phyloP scores from a whole-genome alignment of 2,329 filamentous ascomycete genomes.

The Teratosphaeria destructans region DNA sequence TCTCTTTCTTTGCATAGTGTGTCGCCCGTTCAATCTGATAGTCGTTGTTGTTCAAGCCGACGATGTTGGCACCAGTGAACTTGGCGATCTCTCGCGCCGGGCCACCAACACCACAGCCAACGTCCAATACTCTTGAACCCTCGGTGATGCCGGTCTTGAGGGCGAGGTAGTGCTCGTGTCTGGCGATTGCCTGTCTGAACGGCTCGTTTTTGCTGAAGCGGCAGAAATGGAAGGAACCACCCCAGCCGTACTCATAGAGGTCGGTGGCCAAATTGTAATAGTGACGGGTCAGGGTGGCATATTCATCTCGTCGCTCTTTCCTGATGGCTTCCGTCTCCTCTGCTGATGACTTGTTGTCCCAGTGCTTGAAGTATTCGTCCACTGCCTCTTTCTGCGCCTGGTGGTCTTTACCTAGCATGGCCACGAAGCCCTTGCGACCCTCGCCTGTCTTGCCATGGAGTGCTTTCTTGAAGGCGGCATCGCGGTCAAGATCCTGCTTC shows the following conservation, averaged over 20 bases:
- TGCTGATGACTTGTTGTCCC: slow-evolving; percentile 71
- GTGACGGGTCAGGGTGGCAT: slow-evolving; percentile 88
- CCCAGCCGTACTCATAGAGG: slow-evolving; percentile 76
- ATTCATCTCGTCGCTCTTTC: slow-evolving; percentile 68
- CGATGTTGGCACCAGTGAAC: slow-evolving; percentile 81
- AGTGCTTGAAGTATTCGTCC: slow-evolving; percentile 93
- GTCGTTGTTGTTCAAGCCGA: slow-evolving; percentile 96
- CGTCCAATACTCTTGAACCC: slow-evolving; percentile 83
- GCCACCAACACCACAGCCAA: slow-evolving; percentile 93
- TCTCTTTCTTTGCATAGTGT: slow-evolving; percentile 71
- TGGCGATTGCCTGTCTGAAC: slow-evolving; percentile 84
- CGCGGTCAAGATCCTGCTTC: slow-evolving; percentile 27
- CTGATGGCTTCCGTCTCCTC: slow-evolving; percentile 76
- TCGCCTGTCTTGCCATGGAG: slow-evolving; percentile 62
- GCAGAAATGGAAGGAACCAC: slow-evolving; percentile 94
- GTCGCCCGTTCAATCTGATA: slow-evolving; percentile 97
- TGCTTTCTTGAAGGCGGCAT: slow-evolving; percentile 74
- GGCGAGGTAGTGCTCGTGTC: slow-evolving; percentile 96
- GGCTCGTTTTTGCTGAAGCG: slow-evolving; percentile 78
- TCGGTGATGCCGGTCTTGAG: slow-evolving; percentile 77
- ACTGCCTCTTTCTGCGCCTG: slow-evolving; percentile 69
- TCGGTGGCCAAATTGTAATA: slow-evolving; percentile 37
- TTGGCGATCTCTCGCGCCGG: slow-evolving; percentile 93
- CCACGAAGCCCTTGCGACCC: slow-evolving; percentile 70
- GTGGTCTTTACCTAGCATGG: slow-evolving; percentile 77